Evolutionary conservation across 768 basidiomycete genomes (phyloP), one percentile per base, ranked within the genome.

Genomic region (Mycena maculata): DNA sequence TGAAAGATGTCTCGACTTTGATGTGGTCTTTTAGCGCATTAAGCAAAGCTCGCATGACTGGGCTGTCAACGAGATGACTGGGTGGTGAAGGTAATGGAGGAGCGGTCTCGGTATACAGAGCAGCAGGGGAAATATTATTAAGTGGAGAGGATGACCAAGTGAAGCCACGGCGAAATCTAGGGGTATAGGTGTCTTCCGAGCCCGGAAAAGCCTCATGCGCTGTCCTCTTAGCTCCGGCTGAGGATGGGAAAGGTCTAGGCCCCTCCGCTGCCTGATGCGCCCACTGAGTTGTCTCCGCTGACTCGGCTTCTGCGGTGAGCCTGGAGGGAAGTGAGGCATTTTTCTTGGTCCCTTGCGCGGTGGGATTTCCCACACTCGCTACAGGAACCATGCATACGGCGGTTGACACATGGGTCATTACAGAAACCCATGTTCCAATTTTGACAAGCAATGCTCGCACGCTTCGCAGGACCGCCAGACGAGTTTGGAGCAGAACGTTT

Each of bases 1-100:
- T 68, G 49, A 77, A 75, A 0, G 76, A 77, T 0, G 74, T 80
- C 0, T 74, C 64, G 33, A 81, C 72, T 10, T 72, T 53, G 28
- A 77, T 73, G 31, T 70, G 28, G 36, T 56, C 45, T 16, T 53
- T 7, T 22, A 72, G 27, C 4, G 73, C 68, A 15, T 47, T 15
- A 9, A 73, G 54, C 25, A 44, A 58, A 12, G 56, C 56, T 25
- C 47, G 42, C 28, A 60, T 23, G 36, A 49, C 42, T 38, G 58
- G 58, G 33, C 38, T 25, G 36, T 64, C 36, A n/a, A 70, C 18
- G n/a, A 69, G 60, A 53, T 63, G 64, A 27, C 9, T 9, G 3
- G 71, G 67, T 39, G 68, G 71, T 1, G 64, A 63, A 36, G 71
- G 71, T 15, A 72, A 49, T 8, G 65, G 65, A 22, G 44, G 39